Evolutionary conservation across 768 basidiomycete species (phyloP).

Genomic region (Floccularia luteovirens): DNA sequence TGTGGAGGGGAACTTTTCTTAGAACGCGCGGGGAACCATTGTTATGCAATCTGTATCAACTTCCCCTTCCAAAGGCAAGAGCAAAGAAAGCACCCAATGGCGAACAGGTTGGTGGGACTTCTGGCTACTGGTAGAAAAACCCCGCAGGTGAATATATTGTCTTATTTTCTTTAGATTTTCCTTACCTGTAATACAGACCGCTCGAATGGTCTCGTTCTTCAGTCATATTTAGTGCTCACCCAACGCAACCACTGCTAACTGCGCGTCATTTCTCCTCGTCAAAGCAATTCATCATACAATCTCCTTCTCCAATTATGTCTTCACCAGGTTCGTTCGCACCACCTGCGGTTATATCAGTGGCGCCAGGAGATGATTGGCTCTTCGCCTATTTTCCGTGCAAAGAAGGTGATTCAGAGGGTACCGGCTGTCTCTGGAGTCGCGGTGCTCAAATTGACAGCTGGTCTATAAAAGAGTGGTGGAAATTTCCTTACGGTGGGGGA

Average conservation of each 20-base stretch:
- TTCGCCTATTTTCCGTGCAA: constrained; percentile 70
- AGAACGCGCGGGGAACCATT: too few relatives aligned
- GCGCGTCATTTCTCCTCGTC: constrained; percentile 67
- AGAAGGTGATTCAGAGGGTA: constrained; percentile 35
- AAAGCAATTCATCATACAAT: constrained; percentile 51
- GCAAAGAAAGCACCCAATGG: constrained; percentile 45
- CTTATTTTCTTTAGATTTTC: constrained; percentile 1
- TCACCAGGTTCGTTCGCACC: constrained; percentile 47
- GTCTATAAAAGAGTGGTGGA: constrained; percentile 51
- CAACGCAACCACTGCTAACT: constrained; percentile 48
- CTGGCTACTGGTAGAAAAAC: constrained; percentile 49
- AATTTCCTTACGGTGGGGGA: constrained; percentile 40
- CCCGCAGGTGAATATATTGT: constrained; percentile 36
- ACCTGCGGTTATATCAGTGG: constrained; percentile 53
- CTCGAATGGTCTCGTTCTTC: constrained; percentile 66
- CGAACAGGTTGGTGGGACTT: constrained; percentile 72
- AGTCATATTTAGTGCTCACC: constrained; percentile 62
- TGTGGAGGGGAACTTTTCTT: too few relatives aligned
- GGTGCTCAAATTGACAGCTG: constrained; percentile 56
- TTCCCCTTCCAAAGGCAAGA: constrained; percentile 50
- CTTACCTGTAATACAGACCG: constrained; percentile 34
- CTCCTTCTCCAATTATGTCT: constrained; percentile 41
- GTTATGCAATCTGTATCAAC: too few relatives aligned
- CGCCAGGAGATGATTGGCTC: constrained; percentile 53
- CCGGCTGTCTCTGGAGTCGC: constrained; percentile 60